phyloP scores from a whole-genome alignment of 208 protist species.

The Leishmania turanica region DNA sequence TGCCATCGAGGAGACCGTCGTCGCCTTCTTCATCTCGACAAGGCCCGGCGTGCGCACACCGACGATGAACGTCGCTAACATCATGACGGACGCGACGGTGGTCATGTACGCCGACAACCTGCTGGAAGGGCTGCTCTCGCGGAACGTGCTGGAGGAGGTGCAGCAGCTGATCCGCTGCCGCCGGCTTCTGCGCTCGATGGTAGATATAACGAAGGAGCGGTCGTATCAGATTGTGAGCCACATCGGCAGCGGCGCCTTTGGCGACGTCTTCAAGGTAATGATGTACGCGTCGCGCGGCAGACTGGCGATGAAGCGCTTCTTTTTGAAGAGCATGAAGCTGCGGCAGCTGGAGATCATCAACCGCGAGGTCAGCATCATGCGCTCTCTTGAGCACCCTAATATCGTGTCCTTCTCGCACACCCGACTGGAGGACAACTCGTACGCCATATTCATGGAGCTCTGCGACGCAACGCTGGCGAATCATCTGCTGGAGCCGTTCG shows the following conservation, averaged over 20 bases:
- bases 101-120: slow-evolving; percentile 33
- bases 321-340: slow-evolving; percentile 60
- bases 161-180: slow-evolving; percentile 45
- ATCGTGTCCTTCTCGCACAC: slow-evolving; percentile 80
- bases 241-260: slow-evolving; percentile 75
- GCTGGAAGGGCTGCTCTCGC: slow-evolving; percentile 25
- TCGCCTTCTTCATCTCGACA: slow-evolving; percentile 51
- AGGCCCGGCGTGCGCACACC: slow-evolving; percentile 27
- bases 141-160: slow-evolving; percentile 42
- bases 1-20: slow-evolving; percentile 40
- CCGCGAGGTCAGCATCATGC: slow-evolving; percentile 80
- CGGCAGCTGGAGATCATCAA: slow-evolving; percentile 64
- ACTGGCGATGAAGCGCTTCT: slow-evolving; percentile 85
- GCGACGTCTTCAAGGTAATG: slow-evolving; percentile 79
- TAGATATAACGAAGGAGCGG: slow-evolving; percentile 45
- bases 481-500: slow-evolving; percentile 32
- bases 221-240: slow-evolving; percentile 64
- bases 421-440: slow-evolving; percentile 59
- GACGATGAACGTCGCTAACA: slow-evolving; percentile 31
- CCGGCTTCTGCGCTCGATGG: slow-evolving; percentile 54
- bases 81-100: slow-evolving; percentile 32
- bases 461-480: slow-evolving; percentile 59
- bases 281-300: slow-evolving; percentile 68
- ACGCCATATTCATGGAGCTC: slow-evolving; percentile 88
- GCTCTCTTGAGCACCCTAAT: slow-evolving; percentile 72